Percentiles rank a stretch among this genome's conserved stretches.
phyloP scores from a whole-genome alignment of 306 rosid genomes.

The Lithocarpus polystachyus region DNA sequence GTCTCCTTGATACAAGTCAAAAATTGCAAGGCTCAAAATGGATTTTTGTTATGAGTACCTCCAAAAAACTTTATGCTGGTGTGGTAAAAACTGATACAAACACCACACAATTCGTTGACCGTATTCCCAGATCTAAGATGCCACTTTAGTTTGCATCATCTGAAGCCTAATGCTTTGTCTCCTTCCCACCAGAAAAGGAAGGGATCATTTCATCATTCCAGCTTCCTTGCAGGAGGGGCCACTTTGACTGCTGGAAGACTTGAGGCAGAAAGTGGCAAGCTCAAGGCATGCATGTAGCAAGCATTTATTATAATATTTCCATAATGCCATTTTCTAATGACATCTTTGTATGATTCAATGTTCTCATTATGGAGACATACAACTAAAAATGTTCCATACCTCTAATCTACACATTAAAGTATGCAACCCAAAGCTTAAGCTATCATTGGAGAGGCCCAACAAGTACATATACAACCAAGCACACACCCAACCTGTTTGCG shows the following conservation, averaged over 20 bases:
- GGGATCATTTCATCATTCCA: slow-evolving; percentile 49
- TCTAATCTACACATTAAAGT: neutral
- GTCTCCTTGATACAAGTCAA: slow-evolving; percentile 31
- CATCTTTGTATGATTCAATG: neutral
- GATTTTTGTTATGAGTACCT: slow-evolving; percentile 41
- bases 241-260: slow-evolving; percentile 45
- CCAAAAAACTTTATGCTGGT: slow-evolving; percentile 28
- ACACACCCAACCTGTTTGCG: too few relatives aligned
- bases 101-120: neutral
- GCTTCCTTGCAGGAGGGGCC: slow-evolving; percentile 51
- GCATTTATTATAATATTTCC: neutral
- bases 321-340: neutral
- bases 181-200: slow-evolving; percentile 30
- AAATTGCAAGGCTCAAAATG: slow-evolving; percentile 28
- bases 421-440: too few relatives aligned
- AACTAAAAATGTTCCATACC: neutral
- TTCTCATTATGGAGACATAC: neutral
- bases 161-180: neutral
- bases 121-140: neutral
- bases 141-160: neutral
- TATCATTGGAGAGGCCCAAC: too few relatives aligned
- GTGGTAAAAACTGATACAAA: slow-evolving; percentile 8
- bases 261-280: slow-evolving; percentile 28
- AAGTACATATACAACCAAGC: too few relatives aligned
- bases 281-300: slow-evolving; percentile 22